Conservation (phyloP, 2,329 filamentous ascomycete species). For the Grosmannia serpens region DNA sequence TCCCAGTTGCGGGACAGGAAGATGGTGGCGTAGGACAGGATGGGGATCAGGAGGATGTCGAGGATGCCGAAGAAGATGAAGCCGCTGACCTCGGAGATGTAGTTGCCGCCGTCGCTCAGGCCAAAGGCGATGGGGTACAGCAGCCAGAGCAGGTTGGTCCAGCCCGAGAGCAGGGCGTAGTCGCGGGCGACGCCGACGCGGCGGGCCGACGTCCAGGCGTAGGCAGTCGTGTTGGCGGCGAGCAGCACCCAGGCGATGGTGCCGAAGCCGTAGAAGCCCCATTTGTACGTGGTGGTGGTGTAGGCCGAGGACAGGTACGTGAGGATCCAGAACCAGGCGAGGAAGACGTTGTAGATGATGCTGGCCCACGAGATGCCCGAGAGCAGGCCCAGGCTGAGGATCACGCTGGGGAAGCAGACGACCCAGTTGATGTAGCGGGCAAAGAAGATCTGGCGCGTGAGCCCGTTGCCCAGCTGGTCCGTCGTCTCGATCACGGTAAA, state of each 20-base stretch:
- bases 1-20: constrained; percentile 37
- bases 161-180: constrained; percentile 33
- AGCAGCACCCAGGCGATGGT: constrained; percentile 34
- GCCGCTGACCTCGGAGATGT: constrained; percentile 31
- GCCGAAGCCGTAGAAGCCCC: constrained; percentile 45
- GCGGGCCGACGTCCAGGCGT: constrained; percentile 24
- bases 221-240: constrained; percentile 32
- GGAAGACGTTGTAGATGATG: constrained; percentile 36
- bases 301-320: constrained; percentile 37
- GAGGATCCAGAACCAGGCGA: constrained; percentile 40
- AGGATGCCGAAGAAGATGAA: constrained; percentile 44
- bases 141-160: constrained; percentile 39
- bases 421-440: constrained; percentile 45
- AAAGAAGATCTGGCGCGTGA: constrained; percentile 40
- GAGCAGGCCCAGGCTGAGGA: constrained; percentile 33
- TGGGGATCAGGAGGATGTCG: constrained; percentile 36
- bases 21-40: constrained; percentile 29
- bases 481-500: constrained; percentile 24
- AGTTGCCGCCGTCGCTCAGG: constrained; percentile 39
- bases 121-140: constrained; percentile 44
- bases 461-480: constrained; percentile 19
- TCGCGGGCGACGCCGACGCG: constrained; percentile 31
- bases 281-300: constrained; percentile 39
- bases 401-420: constrained; percentile 33
- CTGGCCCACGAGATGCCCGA: constrained; percentile 45